phyloP scores from a whole-genome alignment of 176 grass and related monocot species.

The Alloteropsis semialata region DNA sequence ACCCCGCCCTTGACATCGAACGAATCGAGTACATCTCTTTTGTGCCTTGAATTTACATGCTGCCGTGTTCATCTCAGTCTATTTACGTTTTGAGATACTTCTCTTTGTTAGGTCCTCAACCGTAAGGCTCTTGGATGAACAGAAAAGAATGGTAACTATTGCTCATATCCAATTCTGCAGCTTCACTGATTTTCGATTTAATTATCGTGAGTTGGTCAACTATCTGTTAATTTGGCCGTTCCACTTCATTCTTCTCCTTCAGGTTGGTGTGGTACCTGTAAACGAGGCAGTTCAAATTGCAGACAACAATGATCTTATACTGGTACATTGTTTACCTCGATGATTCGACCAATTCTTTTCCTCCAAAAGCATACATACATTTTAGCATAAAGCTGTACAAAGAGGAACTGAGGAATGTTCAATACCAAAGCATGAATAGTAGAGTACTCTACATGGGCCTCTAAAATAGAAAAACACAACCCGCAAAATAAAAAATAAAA shows the following conservation, averaged over 20 bases:
- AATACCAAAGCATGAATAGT: neutral
- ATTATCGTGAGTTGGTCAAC: neutral
- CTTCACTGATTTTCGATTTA: neutral
- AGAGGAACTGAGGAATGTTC: neutral
- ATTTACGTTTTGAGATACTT: conserved; percentile 7
- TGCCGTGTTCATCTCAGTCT: neutral
- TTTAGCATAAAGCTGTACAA: neutral
- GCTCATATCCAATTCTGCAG: neutral
- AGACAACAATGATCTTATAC: conserved; percentile 55
- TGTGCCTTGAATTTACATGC: neutral
- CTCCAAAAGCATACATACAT: neutral
- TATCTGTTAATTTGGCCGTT: neutral
- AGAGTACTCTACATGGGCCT: neutral
- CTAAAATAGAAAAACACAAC: neutral
- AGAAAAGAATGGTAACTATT: conserved; percentile 88
- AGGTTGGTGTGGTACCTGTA: conserved; percentile 82
- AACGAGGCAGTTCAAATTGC: conserved; percentile 71
- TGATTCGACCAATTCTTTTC: neutral
- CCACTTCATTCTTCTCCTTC: conserved; percentile 2
- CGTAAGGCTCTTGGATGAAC: conserved; percentile 84
- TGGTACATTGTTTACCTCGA: conserved; percentile 47
- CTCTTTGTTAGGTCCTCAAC: conserved; percentile 59
- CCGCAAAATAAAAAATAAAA: too few species aligned
- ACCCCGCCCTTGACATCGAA: conserved; percentile 80
- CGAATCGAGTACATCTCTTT: conserved; percentile 50